Base-by-base conservation (phyloP, 768 basidiomycete genomes). In the Lentinula boryana region DNA sequence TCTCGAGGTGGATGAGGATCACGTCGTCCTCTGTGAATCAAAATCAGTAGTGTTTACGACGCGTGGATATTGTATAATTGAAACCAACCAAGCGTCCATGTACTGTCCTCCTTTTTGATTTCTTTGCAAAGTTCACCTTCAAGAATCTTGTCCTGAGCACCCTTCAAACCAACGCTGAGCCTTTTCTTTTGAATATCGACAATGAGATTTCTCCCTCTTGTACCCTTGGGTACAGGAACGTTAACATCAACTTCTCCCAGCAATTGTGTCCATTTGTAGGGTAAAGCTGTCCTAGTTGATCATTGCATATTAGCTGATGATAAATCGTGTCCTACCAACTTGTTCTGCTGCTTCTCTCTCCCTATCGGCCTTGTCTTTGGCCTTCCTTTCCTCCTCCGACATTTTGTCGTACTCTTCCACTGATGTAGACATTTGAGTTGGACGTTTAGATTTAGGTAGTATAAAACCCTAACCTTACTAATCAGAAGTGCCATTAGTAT, bases 51-150 rank as follows among this genome's bases (percentile, higher is more conserved):
- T 50, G 52, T n/a, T 15, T 21, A 56, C 6, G 36, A 36, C 46
- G 18, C 38, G 49, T 33, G 33, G n/a, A 36, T 57, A n/a, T n/a
- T 4, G 2, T 3, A 31, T 4, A 18, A 33, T 44, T 44, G 31
- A 44, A 43, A 80, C 86, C 60, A 64, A 95, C 95, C 87, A 40
- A 98, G 71, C 6, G 91, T 95, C 97, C 97, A 98, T 13, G 95
- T 96, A 62, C 94, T 96, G 50, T 98, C 97, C 64, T 97, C 97
- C 52, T 97, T 78, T 69, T 95, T 95, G 76, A 98, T 88, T 63
- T 95, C 95, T 67, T 88, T 88, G 77, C 91, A 95, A 40, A 99
- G 80, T 61, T 95, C 89, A 15, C 97, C 97, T n/a, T 82, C 81
- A 68, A 99, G 69, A 68, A 98, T 91, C 27, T 86, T 84, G 41